Evolutionary conservation across 164 flowering plant species (phyloP).

Genomic region (Umbellularia californica): DNA sequence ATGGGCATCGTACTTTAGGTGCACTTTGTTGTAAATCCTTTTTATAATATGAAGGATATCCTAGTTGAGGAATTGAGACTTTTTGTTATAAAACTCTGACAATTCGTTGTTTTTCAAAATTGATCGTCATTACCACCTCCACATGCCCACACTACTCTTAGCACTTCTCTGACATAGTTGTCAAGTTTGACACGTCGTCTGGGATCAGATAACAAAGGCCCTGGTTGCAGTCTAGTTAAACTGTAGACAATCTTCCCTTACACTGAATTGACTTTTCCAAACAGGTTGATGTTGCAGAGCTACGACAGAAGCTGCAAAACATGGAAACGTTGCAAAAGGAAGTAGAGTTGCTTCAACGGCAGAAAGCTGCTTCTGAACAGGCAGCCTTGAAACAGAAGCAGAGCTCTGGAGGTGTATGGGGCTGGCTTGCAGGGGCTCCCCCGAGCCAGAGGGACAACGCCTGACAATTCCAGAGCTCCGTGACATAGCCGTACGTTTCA

Average conservation of each 20-base stretch:
- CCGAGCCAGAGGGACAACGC: constrained; percentile 35
- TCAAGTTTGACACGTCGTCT: too few species aligned
- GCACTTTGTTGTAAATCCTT: neutral
- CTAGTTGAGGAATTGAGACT: too few species aligned
- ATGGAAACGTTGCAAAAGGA: constrained; percentile 86
- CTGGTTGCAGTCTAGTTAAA: too few species aligned
- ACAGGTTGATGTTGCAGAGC: constrained; percentile 98
- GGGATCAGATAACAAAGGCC: too few species aligned
- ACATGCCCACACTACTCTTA: too few species aligned
- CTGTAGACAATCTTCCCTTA: too few species aligned
- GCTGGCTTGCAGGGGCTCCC: constrained; percentile 93
- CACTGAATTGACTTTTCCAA: neutral
- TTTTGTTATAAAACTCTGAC: too few species aligned
- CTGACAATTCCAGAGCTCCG: constrained; percentile 10
- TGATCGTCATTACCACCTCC: too few species aligned
- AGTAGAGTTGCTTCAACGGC: constrained; percentile 84
- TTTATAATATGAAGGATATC: too few species aligned
- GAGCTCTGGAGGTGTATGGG: constrained; percentile 91
- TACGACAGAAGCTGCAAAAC: constrained; percentile 79
- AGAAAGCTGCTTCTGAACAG: constrained; percentile 90
- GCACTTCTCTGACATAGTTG: too few species aligned
- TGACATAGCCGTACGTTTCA: neutral
- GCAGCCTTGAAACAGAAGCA: constrained; percentile 73
- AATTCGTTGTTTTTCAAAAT: too few species aligned
- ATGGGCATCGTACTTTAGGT: too few species aligned